phyloP scores from a whole-genome alignment of 2,329 filamentous ascomycete genomes.

The Phaeosphaeria sp. region DNA sequence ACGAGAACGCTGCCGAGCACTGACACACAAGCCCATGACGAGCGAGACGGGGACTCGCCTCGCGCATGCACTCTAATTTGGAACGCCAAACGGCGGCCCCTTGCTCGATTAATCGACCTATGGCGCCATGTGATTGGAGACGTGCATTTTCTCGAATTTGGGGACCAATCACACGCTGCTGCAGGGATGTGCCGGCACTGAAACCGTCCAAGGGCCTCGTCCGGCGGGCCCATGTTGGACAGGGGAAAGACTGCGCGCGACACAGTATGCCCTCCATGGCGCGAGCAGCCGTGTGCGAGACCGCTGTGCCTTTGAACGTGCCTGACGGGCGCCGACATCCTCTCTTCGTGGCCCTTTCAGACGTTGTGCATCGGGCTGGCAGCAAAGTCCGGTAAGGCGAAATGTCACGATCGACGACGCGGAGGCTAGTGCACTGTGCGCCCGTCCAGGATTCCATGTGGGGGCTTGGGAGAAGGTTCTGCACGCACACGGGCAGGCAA shows the following conservation, averaged over 20 bases:
- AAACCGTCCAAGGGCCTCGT: neutral
- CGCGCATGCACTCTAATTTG: constrained; percentile 5
- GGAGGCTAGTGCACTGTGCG: constrained; percentile 3
- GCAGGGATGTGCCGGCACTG: neutral
- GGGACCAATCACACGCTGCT: neutral
- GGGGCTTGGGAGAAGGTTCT: constrained; percentile 1
- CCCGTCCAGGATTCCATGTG: neutral
- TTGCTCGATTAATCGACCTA: neutral
- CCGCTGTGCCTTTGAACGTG: neutral
- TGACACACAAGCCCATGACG: constrained; percentile 7
- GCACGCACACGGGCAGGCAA: neutral
- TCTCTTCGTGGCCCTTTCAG: neutral
- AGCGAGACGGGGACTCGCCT: neutral
- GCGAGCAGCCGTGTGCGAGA: neutral
- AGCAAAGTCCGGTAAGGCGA: neutral
- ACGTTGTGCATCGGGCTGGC: neutral
- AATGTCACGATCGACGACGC: constrained; percentile 2
- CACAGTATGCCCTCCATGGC: neutral
- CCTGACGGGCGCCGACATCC: no score
- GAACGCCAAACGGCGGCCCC: neutral
- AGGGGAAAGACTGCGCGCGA: neutral
- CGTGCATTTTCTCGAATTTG: neutral
- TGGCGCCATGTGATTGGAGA: neutral
- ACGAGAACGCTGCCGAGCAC: constrained; percentile 23
- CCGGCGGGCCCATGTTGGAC: neutral